Conservation (phyloP, 805 yeast species). For the Yarrowia sp. region DNA sequence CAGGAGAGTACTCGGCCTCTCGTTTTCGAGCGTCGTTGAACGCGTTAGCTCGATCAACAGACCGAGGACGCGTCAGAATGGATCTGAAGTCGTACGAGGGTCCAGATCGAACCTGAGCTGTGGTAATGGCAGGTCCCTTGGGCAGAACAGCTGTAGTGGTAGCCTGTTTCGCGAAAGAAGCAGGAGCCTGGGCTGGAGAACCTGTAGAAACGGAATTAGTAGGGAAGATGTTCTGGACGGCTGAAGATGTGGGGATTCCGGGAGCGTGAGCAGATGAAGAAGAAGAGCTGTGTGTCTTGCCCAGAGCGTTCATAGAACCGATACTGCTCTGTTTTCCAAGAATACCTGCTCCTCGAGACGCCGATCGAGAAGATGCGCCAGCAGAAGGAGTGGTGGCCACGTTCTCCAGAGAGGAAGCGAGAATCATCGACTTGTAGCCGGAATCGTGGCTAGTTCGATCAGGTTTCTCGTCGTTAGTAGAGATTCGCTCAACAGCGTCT, state of each 20-base stretch:
- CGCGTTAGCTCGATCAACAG: constrained; percentile 46
- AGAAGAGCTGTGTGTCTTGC: constrained; percentile 10
- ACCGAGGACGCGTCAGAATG: constrained; percentile 45
- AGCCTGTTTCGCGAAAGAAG: constrained; percentile 20
- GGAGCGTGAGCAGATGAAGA: not conserved
- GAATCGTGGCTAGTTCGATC: constrained; percentile 17
- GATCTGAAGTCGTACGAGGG: constrained; percentile 48
- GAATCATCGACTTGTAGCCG: constrained; percentile 40
- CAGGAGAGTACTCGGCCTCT: constrained; percentile 49
- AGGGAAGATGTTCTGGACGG: constrained; percentile 11
- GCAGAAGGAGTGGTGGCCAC: constrained; percentile 16
- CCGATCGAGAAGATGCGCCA: constrained; percentile 11
- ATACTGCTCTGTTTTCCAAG: constrained; percentile 21
- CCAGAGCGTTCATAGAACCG: constrained; percentile 25
- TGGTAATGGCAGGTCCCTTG: constrained; percentile 31
- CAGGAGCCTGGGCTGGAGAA: constrained; percentile 12
- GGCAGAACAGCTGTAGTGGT: constrained; percentile 24
- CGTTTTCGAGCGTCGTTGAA: constrained; percentile 47
- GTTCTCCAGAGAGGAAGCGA: constrained; percentile 41
- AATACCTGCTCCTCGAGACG: constrained; percentile 5
- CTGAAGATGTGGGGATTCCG: not conserved
- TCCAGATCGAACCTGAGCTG: constrained; percentile 35
- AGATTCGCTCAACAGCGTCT: constrained; percentile 14
- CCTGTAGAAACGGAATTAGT: constrained; percentile 19
- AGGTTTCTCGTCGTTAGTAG: constrained; percentile 20